Conservation (phyloP, 1,284 basidiomycete species). For the Trichosporon sp. region DNA sequence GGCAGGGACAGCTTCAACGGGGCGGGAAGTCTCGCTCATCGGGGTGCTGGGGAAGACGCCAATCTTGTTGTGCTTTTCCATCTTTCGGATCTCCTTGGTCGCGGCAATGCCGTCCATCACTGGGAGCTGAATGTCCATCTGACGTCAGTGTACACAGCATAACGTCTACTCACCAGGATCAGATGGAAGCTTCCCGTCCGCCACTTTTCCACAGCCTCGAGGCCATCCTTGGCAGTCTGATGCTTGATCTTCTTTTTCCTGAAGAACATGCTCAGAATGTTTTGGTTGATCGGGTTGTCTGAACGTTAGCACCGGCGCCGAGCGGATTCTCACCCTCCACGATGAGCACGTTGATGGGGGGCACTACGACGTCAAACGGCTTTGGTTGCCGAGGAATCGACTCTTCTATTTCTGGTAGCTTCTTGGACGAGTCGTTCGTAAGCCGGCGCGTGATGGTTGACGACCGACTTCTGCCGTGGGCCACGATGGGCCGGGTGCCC, state of each 20-base stretch:
- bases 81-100: slow-evolving; percentile 88
- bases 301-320: neutral
- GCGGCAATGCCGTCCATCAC: slow-evolving; percentile 98
- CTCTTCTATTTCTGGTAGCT: slow-evolving; percentile 21
- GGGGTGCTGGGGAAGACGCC: slow-evolving; percentile 70
- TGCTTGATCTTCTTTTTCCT: slow-evolving; percentile 94
- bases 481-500: slow-evolving; percentile 39
- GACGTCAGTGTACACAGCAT: slow-evolving; percentile 10
- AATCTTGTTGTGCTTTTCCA: slow-evolving; percentile 71
- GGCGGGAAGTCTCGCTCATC: slow-evolving; percentile 62
- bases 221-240: slow-evolving; percentile 91
- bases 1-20: slow-evolving; percentile 26
- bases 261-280: slow-evolving; percentile 94
- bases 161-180: slow-evolving; percentile 68
- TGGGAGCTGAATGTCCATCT: slow-evolving; percentile 99
- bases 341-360: slow-evolving; percentile 92
- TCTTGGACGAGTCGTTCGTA: neutral
- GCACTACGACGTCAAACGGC: slow-evolving; percentile 65
- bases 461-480: slow-evolving; percentile 42
- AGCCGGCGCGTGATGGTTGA: slow-evolving; percentile 27
- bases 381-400: slow-evolving; percentile 18
- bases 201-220: slow-evolving; percentile 97
- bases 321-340: slow-evolving; percentile 73
- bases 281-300: slow-evolving; percentile 99
- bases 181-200: slow-evolving; percentile 89